phyloP scores from a whole-genome alignment of 164 flowering plant genomes.

The Berberis vulgaris region DNA sequence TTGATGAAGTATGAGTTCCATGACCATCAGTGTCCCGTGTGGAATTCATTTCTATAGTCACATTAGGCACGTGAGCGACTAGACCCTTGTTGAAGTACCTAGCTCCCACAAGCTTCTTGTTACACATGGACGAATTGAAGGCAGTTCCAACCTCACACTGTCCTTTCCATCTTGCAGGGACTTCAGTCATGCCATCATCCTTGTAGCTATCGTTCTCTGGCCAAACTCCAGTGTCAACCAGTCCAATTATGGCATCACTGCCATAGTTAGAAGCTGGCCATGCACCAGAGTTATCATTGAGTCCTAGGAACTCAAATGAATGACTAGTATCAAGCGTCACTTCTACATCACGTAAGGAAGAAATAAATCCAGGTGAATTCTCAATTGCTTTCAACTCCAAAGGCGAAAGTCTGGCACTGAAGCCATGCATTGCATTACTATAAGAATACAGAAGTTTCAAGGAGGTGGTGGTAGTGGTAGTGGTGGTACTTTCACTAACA shows the following conservation, averaged over 20 bases:
- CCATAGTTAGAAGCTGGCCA: slow-evolving; percentile 48
- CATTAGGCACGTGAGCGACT: slow-evolving; percentile 23
- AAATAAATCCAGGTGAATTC: slow-evolving; percentile 36
- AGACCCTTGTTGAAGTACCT: slow-evolving; percentile 55
- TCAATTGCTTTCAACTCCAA: slow-evolving; percentile 32
- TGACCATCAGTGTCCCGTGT: slow-evolving; percentile 63
- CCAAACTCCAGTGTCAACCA: slow-evolving; percentile 74
- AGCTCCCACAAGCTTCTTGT: slow-evolving; percentile 73
- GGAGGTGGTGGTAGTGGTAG: slow-evolving; percentile 5
- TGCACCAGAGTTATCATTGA: slow-evolving; percentile 28
- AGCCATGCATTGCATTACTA: slow-evolving; percentile 46
- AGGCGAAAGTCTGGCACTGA: slow-evolving; percentile 43
- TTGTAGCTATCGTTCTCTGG: slow-evolving; percentile 68
- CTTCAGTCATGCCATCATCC: slow-evolving; percentile 40
- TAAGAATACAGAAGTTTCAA: slow-evolving; percentile 37
- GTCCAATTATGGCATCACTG: slow-evolving; percentile 50
- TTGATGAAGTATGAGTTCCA: slow-evolving; percentile 68
- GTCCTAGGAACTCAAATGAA: slow-evolving; percentile 41
- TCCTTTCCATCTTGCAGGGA: slow-evolving; percentile 68
- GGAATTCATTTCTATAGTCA: slow-evolving; percentile 45
- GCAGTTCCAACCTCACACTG: slow-evolving; percentile 36
- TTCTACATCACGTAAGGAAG: slow-evolving; percentile 27
- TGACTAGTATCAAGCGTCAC: slow-evolving; percentile 53
- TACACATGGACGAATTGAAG: slow-evolving; percentile 55
- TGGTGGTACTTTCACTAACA: background rate